A percentile compares a stretch with the other conserved stretches of the same genome.
Conservation (phyloP, 148 eudicot species). For the Rhododendron kiyosumense region DNA sequence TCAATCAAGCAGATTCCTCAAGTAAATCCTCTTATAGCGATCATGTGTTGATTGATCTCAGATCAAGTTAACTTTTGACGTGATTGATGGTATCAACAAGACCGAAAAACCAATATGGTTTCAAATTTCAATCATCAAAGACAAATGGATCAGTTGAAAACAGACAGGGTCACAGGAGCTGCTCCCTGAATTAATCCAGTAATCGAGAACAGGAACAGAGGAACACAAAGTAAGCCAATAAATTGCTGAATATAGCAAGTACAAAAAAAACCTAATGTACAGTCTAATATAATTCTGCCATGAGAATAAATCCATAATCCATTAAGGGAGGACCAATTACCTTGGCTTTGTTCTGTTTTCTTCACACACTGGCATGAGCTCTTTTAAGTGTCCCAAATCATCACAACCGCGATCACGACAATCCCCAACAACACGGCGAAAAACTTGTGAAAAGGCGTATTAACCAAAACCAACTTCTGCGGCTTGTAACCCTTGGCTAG, state of each 20-base stretch:
- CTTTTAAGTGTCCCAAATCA: constrained; percentile 63
- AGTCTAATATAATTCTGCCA: neutral
- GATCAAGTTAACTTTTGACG: neutral
- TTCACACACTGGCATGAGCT: neutral
- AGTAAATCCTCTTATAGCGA: too few relatives aligned
- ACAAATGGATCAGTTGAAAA: neutral
- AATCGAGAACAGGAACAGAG: neutral
- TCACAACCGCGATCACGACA: constrained; percentile 61
- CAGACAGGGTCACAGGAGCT: neutral
- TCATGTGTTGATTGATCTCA: too few relatives aligned
- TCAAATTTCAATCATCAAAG: neutral
- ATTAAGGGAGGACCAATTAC: neutral
- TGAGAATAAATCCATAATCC: neutral
- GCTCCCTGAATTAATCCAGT: neutral
- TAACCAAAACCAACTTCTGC: constrained; percentile 16
- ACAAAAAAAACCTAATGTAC: neutral
- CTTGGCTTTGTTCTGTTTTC: neutral
- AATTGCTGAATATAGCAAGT: neutral
- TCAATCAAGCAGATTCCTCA: neutral
- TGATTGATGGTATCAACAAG: neutral
- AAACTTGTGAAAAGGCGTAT: constrained; percentile 40
- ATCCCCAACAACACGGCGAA: constrained; percentile 46
- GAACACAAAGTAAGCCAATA: neutral
- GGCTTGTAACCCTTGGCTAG: constrained; percentile 48
- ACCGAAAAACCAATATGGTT: too few relatives aligned